Conservation (phyloP, 177 flowering plant species). For the Tripterygium wilfordii region DNA sequence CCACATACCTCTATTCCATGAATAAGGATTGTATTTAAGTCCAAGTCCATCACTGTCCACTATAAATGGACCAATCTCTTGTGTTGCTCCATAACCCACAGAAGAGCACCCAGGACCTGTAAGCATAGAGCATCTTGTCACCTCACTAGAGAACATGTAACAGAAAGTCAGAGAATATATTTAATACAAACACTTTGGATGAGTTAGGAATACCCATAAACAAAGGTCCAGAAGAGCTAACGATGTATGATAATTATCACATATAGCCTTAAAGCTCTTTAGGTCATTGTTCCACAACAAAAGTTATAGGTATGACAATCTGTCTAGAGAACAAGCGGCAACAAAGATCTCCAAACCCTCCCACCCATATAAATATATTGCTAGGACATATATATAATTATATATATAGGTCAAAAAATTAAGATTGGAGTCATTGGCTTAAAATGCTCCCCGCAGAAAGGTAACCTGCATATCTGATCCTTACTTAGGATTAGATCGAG, state of each 20-base stretch:
- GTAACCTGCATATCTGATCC: no score
- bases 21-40: constrained; percentile 53
- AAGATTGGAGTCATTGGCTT: constrained; percentile 1
- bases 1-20: constrained; percentile 32
- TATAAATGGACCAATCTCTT: constrained; percentile 94
- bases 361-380: no score
- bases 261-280: no score
- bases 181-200: constrained; percentile 2
- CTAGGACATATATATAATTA: no score
- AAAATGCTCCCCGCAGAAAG: no score
- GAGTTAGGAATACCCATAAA: no score
- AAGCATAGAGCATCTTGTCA: constrained; percentile 27
- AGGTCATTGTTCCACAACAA: no score
- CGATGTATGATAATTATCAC: no score
- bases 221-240: no score
- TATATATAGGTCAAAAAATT: neutral
- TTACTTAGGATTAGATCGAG: no score
- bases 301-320: constrained; percentile 1
- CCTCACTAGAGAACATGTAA: constrained; percentile 22
- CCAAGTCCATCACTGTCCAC: constrained; percentile 56
- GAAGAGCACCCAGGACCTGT: constrained; percentile 99
- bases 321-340: constrained; percentile 14
- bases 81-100: constrained; percentile 99
- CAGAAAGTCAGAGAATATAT: neutral
- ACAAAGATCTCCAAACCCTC: neutral